A percentile compares a stretch with the other conserved stretches of the same genome.
phyloP scores from a whole-genome alignment of 345 rosid species.

The Eucalyptus marginata region DNA sequence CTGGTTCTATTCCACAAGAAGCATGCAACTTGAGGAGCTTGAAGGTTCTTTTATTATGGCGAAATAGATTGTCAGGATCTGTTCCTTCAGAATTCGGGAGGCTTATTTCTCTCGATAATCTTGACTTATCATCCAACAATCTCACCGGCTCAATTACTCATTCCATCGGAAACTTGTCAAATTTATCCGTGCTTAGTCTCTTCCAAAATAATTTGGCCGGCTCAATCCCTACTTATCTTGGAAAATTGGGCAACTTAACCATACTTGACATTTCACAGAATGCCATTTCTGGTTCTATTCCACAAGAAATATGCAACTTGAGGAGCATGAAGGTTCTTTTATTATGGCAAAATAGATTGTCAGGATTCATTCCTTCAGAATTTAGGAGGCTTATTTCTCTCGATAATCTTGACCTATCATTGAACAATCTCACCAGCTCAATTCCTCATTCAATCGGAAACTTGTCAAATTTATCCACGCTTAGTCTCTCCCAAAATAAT shows the following conservation, averaged over 20 bases:
- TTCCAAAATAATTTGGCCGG: too few species aligned
- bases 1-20: too few species aligned
- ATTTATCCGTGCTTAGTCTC: rapidly evolving
- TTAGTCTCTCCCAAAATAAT: too few species aligned
- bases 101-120: not conserved
- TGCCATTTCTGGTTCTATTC: too few species aligned
- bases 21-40: too few species aligned
- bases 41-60: rapidly evolving
- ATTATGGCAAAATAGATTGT: rapidly evolving
- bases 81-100: rapidly evolving
- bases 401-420: too few species aligned
- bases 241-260: too few species aligned
- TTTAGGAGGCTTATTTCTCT: rapidly evolving
- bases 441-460: too few species aligned
- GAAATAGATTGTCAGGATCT: not conserved
- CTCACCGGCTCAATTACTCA: not conserved
- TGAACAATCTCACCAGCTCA: not conserved
- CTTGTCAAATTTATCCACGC: not conserved
- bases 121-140: not conserved
- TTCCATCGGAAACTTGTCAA: too few species aligned
- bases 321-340: rapidly evolving
- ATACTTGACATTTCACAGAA: too few species aligned
- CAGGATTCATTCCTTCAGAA: not conserved
- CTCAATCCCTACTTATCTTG: not conserved
- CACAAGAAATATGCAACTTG: too few species aligned